A percentile compares a stretch with the other conserved stretches of the same genome.
These are phyloP conservation scores for Saccharomycopsis babjevae DNA, from an alignment of 805 yeast species.

Conservation along the genomic window DNA sequence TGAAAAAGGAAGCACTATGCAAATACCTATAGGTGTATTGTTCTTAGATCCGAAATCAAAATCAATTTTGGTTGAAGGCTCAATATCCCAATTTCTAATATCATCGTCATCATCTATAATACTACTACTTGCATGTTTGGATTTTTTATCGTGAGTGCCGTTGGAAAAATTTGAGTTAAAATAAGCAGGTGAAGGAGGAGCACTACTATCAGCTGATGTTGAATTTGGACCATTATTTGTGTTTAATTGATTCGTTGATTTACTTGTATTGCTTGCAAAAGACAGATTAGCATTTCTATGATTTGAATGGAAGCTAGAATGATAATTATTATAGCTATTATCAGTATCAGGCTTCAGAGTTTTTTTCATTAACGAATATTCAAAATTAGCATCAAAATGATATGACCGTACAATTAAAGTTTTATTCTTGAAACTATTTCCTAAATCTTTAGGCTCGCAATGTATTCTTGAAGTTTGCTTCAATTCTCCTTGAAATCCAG, in stretches of 20 bases:
- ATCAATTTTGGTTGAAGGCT: constrained; percentile 16
- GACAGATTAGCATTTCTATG: background rate
- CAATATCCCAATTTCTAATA: constrained; percentile 4
- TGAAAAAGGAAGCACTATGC: constrained; percentile 14
- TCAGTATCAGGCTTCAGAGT: background rate
- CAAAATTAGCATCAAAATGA: constrained; percentile 18
- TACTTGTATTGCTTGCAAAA: background rate
- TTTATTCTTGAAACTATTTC: constrained; percentile 2
- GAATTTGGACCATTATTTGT: background rate
- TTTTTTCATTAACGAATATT: constrained; percentile 1
- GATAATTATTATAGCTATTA: background rate
- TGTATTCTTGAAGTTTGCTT: constrained; percentile 16
- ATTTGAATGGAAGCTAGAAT: background rate
- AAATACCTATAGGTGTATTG: constrained; percentile 16
- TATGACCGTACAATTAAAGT: constrained; percentile 16
- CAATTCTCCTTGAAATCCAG: constrained; percentile 12
- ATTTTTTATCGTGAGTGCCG: background rate
- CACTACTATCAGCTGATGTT: background rate
- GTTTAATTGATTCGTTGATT: background rate
- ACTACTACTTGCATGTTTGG: background rate
- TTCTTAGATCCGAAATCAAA: constrained; percentile 16
- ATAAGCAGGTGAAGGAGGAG: background rate
- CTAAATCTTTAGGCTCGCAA: constrained; percentile 14
- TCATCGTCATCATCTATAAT: background rate
- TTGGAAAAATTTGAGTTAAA: background rate